A percentile compares a stretch with the other conserved stretches of the same genome.
Evolutionary conservation across 306 rosid species (phyloP).

Genomic region (Rubus parviflorus): DNA sequence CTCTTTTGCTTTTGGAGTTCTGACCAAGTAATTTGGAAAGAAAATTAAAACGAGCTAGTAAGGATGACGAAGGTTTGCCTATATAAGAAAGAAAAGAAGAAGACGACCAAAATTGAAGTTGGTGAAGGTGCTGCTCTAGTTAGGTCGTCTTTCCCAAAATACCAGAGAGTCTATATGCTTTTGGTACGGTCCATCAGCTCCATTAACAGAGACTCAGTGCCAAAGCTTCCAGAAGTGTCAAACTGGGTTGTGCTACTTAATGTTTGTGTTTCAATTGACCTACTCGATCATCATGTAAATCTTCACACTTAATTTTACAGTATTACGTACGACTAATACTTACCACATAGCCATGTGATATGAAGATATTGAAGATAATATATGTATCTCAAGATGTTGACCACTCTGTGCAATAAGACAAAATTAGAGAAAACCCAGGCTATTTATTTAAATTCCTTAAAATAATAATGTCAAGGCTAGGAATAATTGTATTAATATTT

Average conservation of each 20-base stretch:
- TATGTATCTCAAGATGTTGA: background rate
- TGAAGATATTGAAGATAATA: background rate
- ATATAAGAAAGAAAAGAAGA: background rate
- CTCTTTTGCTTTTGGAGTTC: background rate
- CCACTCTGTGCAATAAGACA: background rate
- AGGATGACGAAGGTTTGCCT: background rate
- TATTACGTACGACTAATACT: background rate
- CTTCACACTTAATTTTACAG: background rate
- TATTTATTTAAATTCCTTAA: background rate
- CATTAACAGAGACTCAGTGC: background rate
- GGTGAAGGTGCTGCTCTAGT: slow-evolving; percentile 11
- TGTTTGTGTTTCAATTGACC: background rate
- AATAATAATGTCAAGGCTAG: background rate
- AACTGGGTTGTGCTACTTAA: background rate
- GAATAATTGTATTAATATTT: background rate
- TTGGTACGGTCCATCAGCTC: slow-evolving; percentile 14
- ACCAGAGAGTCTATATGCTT: background rate
- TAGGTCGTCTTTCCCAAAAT: slow-evolving; percentile 1
- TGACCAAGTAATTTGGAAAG: background rate
- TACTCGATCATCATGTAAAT: background rate
- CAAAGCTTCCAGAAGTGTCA: background rate
- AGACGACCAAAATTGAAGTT: background rate
- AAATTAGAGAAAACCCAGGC: background rate
- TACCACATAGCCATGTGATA: background rate
- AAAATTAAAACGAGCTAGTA: too few relatives aligned